These are phyloP conservation scores for Pochonia chlamydosporia DNA, from an alignment of 2,329 filamentous ascomycete species.

Conservation along the genomic window DNA sequence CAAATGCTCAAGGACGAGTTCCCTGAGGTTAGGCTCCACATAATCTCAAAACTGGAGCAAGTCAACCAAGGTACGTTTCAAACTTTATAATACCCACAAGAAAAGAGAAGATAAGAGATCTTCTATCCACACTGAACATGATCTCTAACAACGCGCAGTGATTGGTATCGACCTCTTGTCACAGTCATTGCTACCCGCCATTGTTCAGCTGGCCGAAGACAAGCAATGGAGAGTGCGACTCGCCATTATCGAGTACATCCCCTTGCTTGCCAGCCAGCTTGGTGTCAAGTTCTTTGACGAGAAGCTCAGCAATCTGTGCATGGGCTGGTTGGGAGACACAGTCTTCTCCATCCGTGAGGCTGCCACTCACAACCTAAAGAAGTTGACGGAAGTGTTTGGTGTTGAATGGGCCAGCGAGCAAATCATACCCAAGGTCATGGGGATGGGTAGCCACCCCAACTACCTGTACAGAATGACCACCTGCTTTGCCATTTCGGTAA, in stretches of 20 bases:
- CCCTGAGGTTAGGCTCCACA: conserved; percentile 94
- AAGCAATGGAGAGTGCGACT: conserved; percentile 98
- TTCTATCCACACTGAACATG: not conserved
- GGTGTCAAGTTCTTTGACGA: conserved; percentile 98
- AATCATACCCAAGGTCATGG: conserved; percentile 97
- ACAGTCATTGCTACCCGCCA: conserved; percentile 92
- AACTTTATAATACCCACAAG: too few relatives aligned
- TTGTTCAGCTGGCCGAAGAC: conserved; percentile 95
- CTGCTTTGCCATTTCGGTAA: conserved; percentile 97
- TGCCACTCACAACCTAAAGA: conserved; percentile 95
- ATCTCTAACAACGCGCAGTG: conserved; percentile 44
- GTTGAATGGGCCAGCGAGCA: conserved; percentile 96
- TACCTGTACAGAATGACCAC: conserved; percentile 99
- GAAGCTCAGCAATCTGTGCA: conserved; percentile 90
- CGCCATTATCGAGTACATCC: conserved; percentile 99
- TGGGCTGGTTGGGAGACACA: conserved; percentile 97
- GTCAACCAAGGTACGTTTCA: conserved; percentile 77
- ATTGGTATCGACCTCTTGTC: conserved; percentile 97
- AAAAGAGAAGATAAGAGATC: too few relatives aligned
- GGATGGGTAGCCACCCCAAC: conserved; percentile 96
- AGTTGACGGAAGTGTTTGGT: conserved; percentile 96
- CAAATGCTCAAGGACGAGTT: conserved; percentile 99
- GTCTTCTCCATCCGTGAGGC: conserved; percentile 98
- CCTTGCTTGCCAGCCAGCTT: conserved; percentile 87
- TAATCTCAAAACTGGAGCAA: conserved; percentile 98